These are phyloP conservation scores for Prunus dulcis DNA, from an alignment of 306 rosid genomes.

Conservation along the genomic window DNA sequence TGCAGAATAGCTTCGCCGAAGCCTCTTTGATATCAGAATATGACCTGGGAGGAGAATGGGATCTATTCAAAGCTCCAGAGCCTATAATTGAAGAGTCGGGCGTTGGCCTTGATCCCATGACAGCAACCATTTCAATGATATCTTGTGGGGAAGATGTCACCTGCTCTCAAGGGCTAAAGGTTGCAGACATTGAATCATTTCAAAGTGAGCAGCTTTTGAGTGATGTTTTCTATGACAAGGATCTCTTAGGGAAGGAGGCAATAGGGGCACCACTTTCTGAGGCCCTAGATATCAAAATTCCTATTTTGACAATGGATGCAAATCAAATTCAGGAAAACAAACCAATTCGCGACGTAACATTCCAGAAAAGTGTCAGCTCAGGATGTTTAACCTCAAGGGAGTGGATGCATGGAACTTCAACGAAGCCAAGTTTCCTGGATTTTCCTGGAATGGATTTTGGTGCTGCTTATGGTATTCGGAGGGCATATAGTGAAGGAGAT, in stretches of 20 bases:
- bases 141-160: constrained; percentile 69
- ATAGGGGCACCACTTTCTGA: constrained; percentile 52
- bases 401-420: constrained; percentile 61
- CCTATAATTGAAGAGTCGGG: constrained; percentile 66
- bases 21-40: constrained; percentile 66
- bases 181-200: constrained; percentile 69
- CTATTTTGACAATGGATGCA: constrained; percentile 44
- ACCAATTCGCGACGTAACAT: constrained; percentile 38
- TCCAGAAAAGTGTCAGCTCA: constrained; percentile 68
- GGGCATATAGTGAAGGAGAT: constrained; percentile 92
- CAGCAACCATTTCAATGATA: constrained; percentile 72
- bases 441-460: constrained; percentile 62
- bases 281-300: constrained; percentile 62
- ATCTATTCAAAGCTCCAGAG: constrained; percentile 94
- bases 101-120: constrained; percentile 57
- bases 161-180: constrained; percentile 58
- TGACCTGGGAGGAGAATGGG: constrained; percentile 91
- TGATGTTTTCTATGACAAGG: constrained; percentile 80
- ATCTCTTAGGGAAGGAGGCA: constrained; percentile 70
- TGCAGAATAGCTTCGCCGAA: constrained; percentile 60
- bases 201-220: constrained; percentile 79
- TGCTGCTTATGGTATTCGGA: constrained; percentile 75
- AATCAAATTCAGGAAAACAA: constrained; percentile 55
- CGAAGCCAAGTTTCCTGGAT: constrained; percentile 59
- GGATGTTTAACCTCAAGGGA: constrained; percentile 77